phyloP scores from a whole-genome alignment of 1,139 yeast species.

The Kodamaea anthophila region DNA sequence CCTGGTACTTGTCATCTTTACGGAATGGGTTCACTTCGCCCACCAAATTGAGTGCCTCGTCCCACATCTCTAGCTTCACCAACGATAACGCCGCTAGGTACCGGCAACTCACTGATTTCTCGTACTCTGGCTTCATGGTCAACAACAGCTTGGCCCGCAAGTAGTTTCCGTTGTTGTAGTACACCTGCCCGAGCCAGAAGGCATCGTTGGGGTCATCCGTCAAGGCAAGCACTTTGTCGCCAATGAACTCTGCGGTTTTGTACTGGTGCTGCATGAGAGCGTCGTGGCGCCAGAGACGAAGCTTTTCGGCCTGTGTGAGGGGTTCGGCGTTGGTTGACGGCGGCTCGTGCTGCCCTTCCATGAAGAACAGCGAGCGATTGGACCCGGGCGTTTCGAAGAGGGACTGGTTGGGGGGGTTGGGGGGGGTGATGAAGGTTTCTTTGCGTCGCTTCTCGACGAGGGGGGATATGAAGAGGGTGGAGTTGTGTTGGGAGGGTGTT shows the following conservation, averaged over 20 bases:
- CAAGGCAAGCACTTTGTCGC: conserved; percentile 79
- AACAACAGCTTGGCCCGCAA: conserved; percentile 70
- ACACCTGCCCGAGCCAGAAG: conserved; percentile 92
- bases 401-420: conserved; percentile 37
- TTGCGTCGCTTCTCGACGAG: conserved; percentile 34
- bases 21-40: conserved; percentile 79
- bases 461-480: conserved; percentile 61
- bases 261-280: conserved; percentile 91
- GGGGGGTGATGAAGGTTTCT: conserved; percentile 51
- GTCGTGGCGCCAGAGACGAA: conserved; percentile 90
- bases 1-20: conserved; percentile 33
- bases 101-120: conserved; percentile 61
- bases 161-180: conserved; percentile 68
- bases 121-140: conserved; percentile 35
- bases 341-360: conserved; percentile 19
- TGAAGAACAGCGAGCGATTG: conserved; percentile 35
- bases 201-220: conserved; percentile 90
- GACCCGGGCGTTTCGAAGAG: conserved; percentile 42
- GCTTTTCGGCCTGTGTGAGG: conserved; percentile 75
- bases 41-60: conserved; percentile 80
- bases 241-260: conserved; percentile 83
- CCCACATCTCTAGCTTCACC: conserved; percentile 71
- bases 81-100: conserved; percentile 77
- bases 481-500: conserved; percentile 48
- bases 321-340: conserved; percentile 27